phyloP scores from a whole-genome alignment of 306 rosid species.

The Carpinus viminea region DNA sequence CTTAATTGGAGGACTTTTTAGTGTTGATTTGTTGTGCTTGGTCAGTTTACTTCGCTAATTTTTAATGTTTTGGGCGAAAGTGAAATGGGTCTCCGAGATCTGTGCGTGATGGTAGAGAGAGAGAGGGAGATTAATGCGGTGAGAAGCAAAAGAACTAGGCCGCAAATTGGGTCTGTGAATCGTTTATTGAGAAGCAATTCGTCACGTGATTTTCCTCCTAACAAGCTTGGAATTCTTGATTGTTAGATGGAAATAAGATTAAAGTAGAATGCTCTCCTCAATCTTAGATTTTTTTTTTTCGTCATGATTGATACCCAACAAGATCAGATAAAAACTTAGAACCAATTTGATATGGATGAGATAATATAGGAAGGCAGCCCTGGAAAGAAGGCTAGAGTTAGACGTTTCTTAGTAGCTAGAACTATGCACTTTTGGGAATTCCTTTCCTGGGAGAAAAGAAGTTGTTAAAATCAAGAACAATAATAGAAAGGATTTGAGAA shows the following conservation, averaged over 20 bases:
- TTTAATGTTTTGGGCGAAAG: conserved; percentile 15
- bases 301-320: not conserved
- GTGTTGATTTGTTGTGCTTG: not conserved
- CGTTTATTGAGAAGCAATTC: conserved; percentile 19
- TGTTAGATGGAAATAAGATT: conserved; percentile 2
- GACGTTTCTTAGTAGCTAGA: not conserved
- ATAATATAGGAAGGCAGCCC: not conserved
- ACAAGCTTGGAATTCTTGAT: not conserved
- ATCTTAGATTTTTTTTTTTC: not conserved
- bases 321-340: conserved; percentile 30
- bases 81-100: conserved; percentile 36
- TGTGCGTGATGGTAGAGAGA: conserved; percentile 27
- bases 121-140: not conserved
- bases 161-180: conserved; percentile 10
- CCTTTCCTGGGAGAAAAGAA: not conserved
- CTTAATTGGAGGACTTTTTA: not conserved
- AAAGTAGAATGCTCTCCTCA: conserved; percentile 6
- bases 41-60: conserved; percentile 1
- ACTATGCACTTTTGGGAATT: not conserved
- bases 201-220: not conserved
- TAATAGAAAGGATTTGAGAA: not conserved
- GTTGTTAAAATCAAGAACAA: not conserved
- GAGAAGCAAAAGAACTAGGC: not conserved
- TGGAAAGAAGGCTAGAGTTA: not conserved
- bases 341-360: conserved; percentile 6